phyloP scores from a whole-genome alignment of 345 rosid genomes.

The Bretschneidera sinensis region DNA sequence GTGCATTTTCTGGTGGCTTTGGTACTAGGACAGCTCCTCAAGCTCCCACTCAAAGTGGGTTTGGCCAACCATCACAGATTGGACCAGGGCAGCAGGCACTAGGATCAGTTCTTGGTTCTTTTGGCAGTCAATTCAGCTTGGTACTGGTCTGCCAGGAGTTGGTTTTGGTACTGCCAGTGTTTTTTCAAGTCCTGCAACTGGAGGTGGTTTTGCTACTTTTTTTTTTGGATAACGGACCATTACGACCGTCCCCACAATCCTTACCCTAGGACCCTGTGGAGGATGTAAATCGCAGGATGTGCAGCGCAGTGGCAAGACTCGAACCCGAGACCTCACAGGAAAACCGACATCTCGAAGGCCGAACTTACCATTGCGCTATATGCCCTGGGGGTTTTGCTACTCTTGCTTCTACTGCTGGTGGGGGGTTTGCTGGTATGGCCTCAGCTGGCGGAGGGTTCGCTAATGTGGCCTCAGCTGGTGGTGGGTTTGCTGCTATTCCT shows the following conservation, averaged over 20 bases:
- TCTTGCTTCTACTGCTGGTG: slow-evolving; percentile 43
- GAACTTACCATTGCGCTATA: no score
- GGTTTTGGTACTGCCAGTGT: slow-evolving; percentile 53
- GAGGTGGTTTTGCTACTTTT: slow-evolving; percentile 55
- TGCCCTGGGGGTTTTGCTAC: no score
- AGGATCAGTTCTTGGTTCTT: slow-evolving; percentile 90
- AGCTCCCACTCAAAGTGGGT: slow-evolving; percentile 56
- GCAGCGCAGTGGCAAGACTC: no score
- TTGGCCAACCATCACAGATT: slow-evolving; percentile 77
- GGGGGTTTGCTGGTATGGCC: slow-evolving; percentile 40
- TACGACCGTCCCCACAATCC: no score
- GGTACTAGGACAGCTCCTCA: slow-evolving; percentile 42
- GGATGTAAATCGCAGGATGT: no score
- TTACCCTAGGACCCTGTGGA: no score
- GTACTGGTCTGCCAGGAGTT: slow-evolving; percentile 55
- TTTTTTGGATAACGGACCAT: no score
- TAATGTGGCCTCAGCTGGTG: slow-evolving; percentile 35
- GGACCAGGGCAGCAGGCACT: slow-evolving; percentile 85
- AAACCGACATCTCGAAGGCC: no score
- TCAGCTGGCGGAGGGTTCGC: slow-evolving; percentile 54
- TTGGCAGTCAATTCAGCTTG: slow-evolving; percentile 91
- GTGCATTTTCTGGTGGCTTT: slow-evolving; percentile 55
- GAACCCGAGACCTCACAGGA: no score
- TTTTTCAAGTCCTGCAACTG: slow-evolving; percentile 31
- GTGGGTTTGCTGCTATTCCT: slow-evolving; percentile 37